Conservation (phyloP, 176 grass and related monocot genomes). For the Leersia perrieri region DNA sequence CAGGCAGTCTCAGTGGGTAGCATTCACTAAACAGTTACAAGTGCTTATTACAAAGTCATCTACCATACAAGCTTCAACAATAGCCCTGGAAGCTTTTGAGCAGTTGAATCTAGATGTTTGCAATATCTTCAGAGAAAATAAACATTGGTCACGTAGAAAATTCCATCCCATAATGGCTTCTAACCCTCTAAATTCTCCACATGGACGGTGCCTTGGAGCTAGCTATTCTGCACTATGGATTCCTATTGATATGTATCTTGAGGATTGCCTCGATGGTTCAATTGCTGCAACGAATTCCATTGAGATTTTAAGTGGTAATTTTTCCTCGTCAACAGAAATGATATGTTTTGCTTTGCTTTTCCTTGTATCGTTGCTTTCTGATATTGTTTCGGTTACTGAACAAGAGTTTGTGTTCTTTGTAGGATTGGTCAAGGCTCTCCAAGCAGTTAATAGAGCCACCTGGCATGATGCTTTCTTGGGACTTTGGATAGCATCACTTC, state of each 20-base stretch:
- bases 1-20: slow-evolving; percentile 70
- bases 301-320: slow-evolving; percentile 85
- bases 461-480: slow-evolving; percentile 96
- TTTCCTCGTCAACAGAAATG: slow-evolving; percentile 26
- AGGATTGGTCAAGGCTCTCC: slow-evolving; percentile 95
- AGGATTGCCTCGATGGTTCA: slow-evolving; percentile 89
- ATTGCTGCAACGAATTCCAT: slow-evolving; percentile 89
- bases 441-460: slow-evolving; percentile 74
- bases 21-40: slow-evolving; percentile 58
- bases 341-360: neutral
- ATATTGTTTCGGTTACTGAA: slow-evolving; percentile 7
- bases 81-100: slow-evolving; percentile 60
- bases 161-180: slow-evolving; percentile 43
- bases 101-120: slow-evolving; percentile 45
- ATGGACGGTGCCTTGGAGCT: slow-evolving; percentile 51
- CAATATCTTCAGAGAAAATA: slow-evolving; percentile 43
- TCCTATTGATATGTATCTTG: slow-evolving; percentile 94
- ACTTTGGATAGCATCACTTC: slow-evolving; percentile 93
- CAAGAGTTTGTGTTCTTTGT: slow-evolving; percentile 10
- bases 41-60: slow-evolving; percentile 74
- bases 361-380: neutral
- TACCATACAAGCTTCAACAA: slow-evolving; percentile 53
- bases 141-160: slow-evolving; percentile 45
- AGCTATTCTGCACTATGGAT: slow-evolving; percentile 77
- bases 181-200: slow-evolving; percentile 47